A percentile compares a stretch with the other conserved stretches of the same genome.
Evolutionary conservation across 768 basidiomycete genomes (phyloP).

Genomic region (Suillus bovinus): DNA sequence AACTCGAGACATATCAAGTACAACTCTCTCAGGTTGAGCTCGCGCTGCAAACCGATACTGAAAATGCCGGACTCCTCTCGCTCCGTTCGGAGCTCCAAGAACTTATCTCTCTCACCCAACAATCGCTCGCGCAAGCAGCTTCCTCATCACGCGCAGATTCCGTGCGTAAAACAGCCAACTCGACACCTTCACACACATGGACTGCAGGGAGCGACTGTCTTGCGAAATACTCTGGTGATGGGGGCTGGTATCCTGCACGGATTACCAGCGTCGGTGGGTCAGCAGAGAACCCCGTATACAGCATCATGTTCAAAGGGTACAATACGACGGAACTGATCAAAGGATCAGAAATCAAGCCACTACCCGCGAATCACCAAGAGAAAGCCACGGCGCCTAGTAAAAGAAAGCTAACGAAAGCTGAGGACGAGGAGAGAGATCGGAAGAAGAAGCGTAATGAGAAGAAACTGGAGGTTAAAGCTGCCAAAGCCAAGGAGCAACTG

Average conservation of each 20-base stretch:
- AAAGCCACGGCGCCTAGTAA: conserved; percentile 52
- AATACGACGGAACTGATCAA: conserved; percentile 88
- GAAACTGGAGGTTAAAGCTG: conserved; percentile 79
- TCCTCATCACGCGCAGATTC: conserved; percentile 59
- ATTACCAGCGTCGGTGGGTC: conserved; percentile 85
- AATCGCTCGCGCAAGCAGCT: conserved; percentile 66
- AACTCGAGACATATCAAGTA: conserved; percentile 88
- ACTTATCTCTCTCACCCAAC: conserved; percentile 79
- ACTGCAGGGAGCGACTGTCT: conserved; percentile 83
- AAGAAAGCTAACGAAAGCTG: conserved; percentile 74
- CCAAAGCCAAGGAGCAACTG: conserved; percentile 86
- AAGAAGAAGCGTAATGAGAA: conserved; percentile 98
- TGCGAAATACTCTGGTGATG: conserved; percentile 84
- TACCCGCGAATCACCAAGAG: conserved; percentile 58
- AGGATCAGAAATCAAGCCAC: conserved; percentile 64
- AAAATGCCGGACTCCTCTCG: conserved; percentile 69
- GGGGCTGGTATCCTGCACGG: conserved; percentile 85
- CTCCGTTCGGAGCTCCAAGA: conserved; percentile 78
- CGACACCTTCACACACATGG: conserved; percentile 59
- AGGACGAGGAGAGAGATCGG: conserved; percentile 84
- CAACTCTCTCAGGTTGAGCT: conserved; percentile 88
- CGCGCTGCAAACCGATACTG: conserved; percentile 73
- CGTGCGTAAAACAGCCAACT: conserved; percentile 52
- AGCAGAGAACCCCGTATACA: conserved; percentile 80
- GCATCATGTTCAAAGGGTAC: conserved; percentile 89